phyloP scores from a whole-genome alignment of 2,329 filamentous ascomycete species.

The Ophiostoma australiae region DNA sequence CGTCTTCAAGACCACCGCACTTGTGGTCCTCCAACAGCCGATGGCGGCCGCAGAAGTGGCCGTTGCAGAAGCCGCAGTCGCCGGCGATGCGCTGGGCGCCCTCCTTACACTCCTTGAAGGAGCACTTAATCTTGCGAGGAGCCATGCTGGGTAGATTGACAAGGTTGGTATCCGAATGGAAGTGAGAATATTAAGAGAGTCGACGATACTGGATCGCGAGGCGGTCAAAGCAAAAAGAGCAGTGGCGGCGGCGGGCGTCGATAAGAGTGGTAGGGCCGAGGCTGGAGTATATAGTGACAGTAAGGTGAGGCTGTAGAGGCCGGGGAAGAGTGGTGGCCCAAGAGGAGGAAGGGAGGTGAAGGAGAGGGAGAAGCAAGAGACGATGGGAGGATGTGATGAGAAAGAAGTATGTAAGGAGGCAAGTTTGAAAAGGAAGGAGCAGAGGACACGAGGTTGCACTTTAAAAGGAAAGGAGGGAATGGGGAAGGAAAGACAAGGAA shows the following conservation, averaged over 20 bases:
- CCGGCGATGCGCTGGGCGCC: slow-evolving; percentile 88
- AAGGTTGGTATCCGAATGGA: background rate
- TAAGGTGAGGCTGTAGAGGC: background rate
- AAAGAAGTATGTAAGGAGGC: slow-evolving; percentile 2
- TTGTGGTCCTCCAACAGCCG: slow-evolving; percentile 90
- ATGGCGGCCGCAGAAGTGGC: slow-evolving; percentile 93
- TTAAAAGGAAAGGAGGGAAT: slow-evolving; percentile 12
- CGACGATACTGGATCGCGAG: background rate
- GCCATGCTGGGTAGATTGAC: slow-evolving; percentile 45
- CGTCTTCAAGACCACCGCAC: slow-evolving; percentile 85
- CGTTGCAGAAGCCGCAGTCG: slow-evolving; percentile 91
- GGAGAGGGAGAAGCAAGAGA: background rate
- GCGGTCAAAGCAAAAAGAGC: background rate
- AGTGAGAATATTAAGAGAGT: background rate
- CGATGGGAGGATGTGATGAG: background rate
- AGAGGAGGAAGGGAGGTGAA: background rate
- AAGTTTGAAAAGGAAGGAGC: slow-evolving; percentile 14
- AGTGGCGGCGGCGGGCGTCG: background rate
- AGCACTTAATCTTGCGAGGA: slow-evolving; percentile 77
- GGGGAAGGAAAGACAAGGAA: background rate
- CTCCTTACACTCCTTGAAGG: slow-evolving; percentile 82
- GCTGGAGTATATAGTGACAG: background rate
- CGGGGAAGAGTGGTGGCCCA: background rate
- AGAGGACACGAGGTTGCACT: background rate
- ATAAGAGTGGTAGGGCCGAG: slow-evolving; percentile 2